Evolutionary conservation across 2,329 filamentous ascomycete genomes (phyloP), one percentile per base, ranked within the genome.

Genomic region (Arthrobotrys iridis): DNA sequence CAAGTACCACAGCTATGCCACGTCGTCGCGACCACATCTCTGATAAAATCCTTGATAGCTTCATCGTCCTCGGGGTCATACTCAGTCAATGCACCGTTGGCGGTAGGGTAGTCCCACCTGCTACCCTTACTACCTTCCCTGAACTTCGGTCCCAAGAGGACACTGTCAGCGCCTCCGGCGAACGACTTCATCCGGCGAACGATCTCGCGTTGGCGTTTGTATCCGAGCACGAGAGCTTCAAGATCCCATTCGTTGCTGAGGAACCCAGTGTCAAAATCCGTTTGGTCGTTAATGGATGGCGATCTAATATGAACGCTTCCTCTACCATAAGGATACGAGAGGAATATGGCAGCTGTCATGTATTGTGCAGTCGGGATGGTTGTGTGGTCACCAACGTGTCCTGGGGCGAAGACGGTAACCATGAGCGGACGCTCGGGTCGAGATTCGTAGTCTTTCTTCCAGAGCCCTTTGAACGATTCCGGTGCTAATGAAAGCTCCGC

Each of bases 391-490:
- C 83, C 84, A 0, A 85, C 81, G 78, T 84, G 85, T 30, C 80
- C 81, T 26, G 40, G 40, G 57, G 83, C 80, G 28, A 82, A 79
- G 52, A 78, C 83, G 3, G 84, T 81, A 0, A 87, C 82, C 81
- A 84, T 83, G 7, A 88, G 59, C 0, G 86, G 86, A n/a, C 83
- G 83, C 45, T 86, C 83, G 0, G 80, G 79, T 84, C 93, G 93
- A 81, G 93, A 83, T 84, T 92, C 91, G 82, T 93, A 94, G 83
- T 94, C 93, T 63, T 87, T 89, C 79, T 93, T 88, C 90, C 91
- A 94, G 1, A 91, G 90, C 4, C 87, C 86, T 48, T 86, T 86
- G 84, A 94, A 94, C 62, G 92, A 88, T 4, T 82, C 86, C 80
- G 90, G 88, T 82, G 93, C 90, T 79, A 88, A 84, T 58, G 86